phyloP scores from a whole-genome alignment of 805 yeast species.

The Yamadazyma ubonensis region DNA sequence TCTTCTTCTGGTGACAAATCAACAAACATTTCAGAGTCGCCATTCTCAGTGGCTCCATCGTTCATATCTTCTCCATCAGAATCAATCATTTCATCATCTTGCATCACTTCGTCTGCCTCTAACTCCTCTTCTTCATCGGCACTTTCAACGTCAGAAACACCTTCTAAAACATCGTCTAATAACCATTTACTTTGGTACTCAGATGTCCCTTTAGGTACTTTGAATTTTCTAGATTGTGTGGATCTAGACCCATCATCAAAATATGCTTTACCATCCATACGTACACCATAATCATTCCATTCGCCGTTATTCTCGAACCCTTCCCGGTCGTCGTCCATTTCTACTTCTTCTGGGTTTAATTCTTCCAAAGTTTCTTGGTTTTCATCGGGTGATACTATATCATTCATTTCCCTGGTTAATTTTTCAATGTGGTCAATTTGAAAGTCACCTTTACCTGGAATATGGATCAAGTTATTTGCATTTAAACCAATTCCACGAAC shows the following conservation, averaged over 20 bases:
- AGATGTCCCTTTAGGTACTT: slow-evolving; percentile 68
- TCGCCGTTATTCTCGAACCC: slow-evolving; percentile 25
- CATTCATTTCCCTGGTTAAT: slow-evolving; percentile 26
- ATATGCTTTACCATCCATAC: slow-evolving; percentile 58
- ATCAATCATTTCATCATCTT: slow-evolving; percentile 27
- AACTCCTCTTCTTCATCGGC: slow-evolving; percentile 39
- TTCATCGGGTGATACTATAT: slow-evolving; percentile 29
- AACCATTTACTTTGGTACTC: slow-evolving; percentile 78
- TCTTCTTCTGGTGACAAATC: slow-evolving; percentile 84
- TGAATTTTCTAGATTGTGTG: slow-evolving; percentile 27
- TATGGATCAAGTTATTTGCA: slow-evolving; percentile 73
- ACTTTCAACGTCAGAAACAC: slow-evolving; percentile 46
- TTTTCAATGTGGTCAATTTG: slow-evolving; percentile 68
- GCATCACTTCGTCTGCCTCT: slow-evolving; percentile 25
- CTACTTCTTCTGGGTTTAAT: slow-evolving; percentile 51
- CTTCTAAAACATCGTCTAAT: slow-evolving; percentile 53
- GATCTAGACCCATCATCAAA: slow-evolving; percentile 25
- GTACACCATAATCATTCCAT: slow-evolving; percentile 39
- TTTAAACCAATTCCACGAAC: slow-evolving; percentile 86
- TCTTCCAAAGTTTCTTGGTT: slow-evolving; percentile 60
- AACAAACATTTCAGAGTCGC: slow-evolving; percentile 57
- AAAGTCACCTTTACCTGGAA: slow-evolving; percentile 90
- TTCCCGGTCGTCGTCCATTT: slow-evolving; percentile 42
- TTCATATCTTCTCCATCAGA: slow-evolving; percentile 8
- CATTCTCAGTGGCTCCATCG: slow-evolving; percentile 35